A percentile compares a stretch with the other conserved stretches of the same genome.
Evolutionary conservation across 352 stramenopile genomes (phyloP).

Genomic region (Lagenidium giganteum): DNA sequence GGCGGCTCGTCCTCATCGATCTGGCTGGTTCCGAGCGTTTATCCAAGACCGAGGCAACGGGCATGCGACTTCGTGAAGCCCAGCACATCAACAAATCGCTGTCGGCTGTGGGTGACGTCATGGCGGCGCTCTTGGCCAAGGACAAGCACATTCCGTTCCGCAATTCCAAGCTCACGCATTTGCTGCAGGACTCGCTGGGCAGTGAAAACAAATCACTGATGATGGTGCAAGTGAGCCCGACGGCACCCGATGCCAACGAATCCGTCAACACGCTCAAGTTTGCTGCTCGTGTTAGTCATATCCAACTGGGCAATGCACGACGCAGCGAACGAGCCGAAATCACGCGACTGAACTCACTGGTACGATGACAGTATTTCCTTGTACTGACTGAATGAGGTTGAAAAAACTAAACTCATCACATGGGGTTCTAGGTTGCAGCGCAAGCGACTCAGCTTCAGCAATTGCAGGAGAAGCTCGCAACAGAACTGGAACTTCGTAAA

Average conservation of each 20-base stretch:
- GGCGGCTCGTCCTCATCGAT: slow-evolving; percentile 68
- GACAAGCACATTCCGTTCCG: slow-evolving; percentile 82
- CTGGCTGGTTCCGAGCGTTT: slow-evolving; percentile 75
- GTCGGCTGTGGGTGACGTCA: slow-evolving; percentile 62
- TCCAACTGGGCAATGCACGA: slow-evolving; percentile 28
- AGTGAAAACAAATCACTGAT: slow-evolving; percentile 40
- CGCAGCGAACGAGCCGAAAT: slow-evolving; percentile 61
- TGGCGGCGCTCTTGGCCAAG: slow-evolving; percentile 58
- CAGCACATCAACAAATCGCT: slow-evolving; percentile 84
- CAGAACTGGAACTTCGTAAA: slow-evolving; percentile 55
- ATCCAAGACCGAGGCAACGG: slow-evolving; percentile 35
- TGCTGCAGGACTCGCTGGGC: slow-evolving; percentile 73
- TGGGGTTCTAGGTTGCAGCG: slow-evolving; percentile 33
- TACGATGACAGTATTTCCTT: slow-evolving; percentile 15
- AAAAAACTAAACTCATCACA: too few species aligned
- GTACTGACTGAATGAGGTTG: too few species aligned
- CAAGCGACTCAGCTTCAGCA: slow-evolving; percentile 60
- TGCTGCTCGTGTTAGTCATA: slow-evolving; percentile 45
- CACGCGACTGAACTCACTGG: slow-evolving; percentile 49
- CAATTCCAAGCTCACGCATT: slow-evolving; percentile 83
- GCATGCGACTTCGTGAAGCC: slow-evolving; percentile 42
- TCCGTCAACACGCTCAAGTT: slow-evolving; percentile 81
- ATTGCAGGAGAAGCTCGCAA: slow-evolving; percentile 61
- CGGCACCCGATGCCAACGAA: slow-evolving; percentile 42
- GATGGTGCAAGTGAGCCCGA: slow-evolving; percentile 61